Evolutionary conservation across 2,329 filamentous ascomycete genomes (phyloP).

Genomic region (Trichoderma afroharzianum): DNA sequence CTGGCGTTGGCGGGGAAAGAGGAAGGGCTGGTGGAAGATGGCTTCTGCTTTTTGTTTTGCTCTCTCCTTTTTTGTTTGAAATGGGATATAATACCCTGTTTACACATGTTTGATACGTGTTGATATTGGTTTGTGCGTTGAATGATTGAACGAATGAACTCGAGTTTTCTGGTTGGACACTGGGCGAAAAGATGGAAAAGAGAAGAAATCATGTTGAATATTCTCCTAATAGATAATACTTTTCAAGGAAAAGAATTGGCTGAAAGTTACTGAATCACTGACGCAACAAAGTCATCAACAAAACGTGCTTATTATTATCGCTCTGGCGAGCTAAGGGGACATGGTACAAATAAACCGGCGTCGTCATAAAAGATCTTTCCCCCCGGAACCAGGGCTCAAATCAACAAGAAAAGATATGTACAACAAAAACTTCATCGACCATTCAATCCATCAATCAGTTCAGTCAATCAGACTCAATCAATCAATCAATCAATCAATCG

Average conservation of each 20-base stretch:
- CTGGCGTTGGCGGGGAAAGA: background rate
- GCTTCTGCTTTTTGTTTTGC: background rate
- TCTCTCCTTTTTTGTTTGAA: background rate
- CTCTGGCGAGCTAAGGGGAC: background rate
- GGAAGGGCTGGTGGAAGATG: background rate
- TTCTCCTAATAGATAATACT: background rate
- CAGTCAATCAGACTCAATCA: background rate
- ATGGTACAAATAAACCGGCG: background rate
- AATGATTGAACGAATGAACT: background rate
- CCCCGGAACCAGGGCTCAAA: background rate
- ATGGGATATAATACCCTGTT: conserved; percentile 10
- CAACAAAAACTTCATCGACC: background rate
- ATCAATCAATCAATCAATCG: background rate
- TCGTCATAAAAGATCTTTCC: background rate
- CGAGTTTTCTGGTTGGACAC: background rate
- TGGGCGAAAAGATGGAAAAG: background rate
- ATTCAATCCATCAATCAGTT: background rate
- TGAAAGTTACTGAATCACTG: background rate
- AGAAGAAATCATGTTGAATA: background rate
- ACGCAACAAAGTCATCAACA: background rate
- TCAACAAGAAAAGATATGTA: conserved; percentile 9
- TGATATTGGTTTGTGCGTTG: conserved; percentile 6
- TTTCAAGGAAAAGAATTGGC: background rate
- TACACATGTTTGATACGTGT: conserved; percentile 3
- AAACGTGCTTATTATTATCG: background rate